Evolutionary conservation across 140 eudicot genomes (phyloP), one percentile per base, ranked within the genome.

Genomic region (Oenanthe javanica): DNA sequence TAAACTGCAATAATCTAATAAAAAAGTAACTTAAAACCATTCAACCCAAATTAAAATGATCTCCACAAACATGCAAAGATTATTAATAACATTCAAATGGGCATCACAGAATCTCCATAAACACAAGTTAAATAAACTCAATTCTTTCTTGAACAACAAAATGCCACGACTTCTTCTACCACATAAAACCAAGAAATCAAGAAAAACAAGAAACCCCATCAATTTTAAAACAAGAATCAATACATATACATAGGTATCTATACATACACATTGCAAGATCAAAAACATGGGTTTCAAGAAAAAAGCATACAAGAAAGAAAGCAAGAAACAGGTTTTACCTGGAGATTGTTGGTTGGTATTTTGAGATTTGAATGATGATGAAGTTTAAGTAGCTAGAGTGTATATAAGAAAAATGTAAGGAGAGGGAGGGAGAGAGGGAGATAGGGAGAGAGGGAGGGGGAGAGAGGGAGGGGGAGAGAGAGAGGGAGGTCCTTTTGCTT

Each of bases 341-440:
- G 38, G 69, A 79, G 75, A 59, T 52, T 9, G 49, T 42, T 42
- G 76, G 42, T 79, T 73, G 83, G 55, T 77, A 80, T 75, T 70
- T 48, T 49, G 79, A 86, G 84, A 84, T 90, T 82, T 84, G 86
- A 88, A 82, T 88, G 83, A 87, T 90, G 97, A 89, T 90, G 81
- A 81, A 67, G 84, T 48, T 83, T 81, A 72, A 87, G 86, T 31
- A 31, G 36, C 36, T 82, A 80, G 55, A 82, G 72, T 45, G 76
- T 43, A 52, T 72, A 40, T 73, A 79, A 76, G 77, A 49, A 78
- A 49, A 75, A 51, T 50, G 78, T 36, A 49, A 11, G 42, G 43
- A 12, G 57, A 16, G 36, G 15, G 57, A n/a, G 72, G 3, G 43
- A 23, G 72, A n/a, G 72, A n/a, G 72, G 9, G 66, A 75, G 81